Conservation (phyloP, 78 protist genomes). For the Guillardia theta region DNA sequence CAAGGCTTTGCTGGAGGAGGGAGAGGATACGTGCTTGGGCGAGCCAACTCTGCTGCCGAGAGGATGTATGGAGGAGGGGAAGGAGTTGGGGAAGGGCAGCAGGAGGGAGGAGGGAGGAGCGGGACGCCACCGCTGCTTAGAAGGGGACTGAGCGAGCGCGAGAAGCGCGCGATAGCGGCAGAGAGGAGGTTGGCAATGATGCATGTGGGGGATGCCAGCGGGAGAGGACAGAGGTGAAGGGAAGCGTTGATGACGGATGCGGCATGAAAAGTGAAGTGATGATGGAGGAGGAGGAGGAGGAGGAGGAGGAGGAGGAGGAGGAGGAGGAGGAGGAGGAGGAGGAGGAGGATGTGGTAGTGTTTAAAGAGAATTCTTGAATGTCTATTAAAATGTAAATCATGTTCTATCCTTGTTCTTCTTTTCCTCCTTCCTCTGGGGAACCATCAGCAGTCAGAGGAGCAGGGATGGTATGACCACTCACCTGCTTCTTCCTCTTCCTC, state of each 20-base stretch:
- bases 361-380: no score
- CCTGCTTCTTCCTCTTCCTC: no score
- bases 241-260: background rate
- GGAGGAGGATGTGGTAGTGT: background rate
- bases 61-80: no score
- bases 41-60: no score
- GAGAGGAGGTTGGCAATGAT: background rate
- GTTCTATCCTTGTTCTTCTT: no score
- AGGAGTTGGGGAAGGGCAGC: background rate
- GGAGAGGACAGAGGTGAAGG: background rate
- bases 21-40: no score
- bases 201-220: background rate
- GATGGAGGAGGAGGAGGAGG: background rate
- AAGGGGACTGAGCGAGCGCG: background rate
- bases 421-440: no score
- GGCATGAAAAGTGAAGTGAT: background rate
- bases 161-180: background rate
- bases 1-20: no score
- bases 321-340: background rate
- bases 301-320: background rate
- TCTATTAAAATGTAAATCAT: no score
- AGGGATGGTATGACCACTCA: no score
- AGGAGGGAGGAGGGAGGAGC: background rate
- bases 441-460: no score
- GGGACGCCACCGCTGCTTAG: background rate